Base-by-base conservation (phyloP, 2,329 filamentous ascomycete species). In the Tothia fuscella region DNA sequence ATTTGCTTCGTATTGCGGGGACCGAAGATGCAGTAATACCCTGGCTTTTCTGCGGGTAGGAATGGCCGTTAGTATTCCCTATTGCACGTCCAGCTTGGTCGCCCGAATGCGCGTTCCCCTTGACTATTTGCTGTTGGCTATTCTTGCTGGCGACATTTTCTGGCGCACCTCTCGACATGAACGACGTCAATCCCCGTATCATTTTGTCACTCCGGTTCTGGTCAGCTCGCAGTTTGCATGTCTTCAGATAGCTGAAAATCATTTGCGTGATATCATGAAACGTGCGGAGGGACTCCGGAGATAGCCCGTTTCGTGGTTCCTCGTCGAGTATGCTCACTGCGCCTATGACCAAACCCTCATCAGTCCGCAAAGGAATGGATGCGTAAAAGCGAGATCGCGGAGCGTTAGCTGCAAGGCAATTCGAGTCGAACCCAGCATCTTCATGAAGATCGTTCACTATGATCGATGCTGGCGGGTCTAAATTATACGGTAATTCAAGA, bases 291-390 rank as follows among this genome's bases (percentile, higher is more conserved):
- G 53, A 46, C 3, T 47, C 45, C 25, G 33, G 26, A 37, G 43
- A 45, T 4, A 30, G 12, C 13, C 44, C 38, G 4, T 29, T 30
- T 7, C 54, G 50, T 5, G 48, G 45, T 38, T 53, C 51, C 40
- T 51, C 50, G 42, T 59, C 53, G 33, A 58, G 51, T 32, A 58
- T 54, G 45, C 56, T 58, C 41, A 57, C 56, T 25, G 53, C 53
- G 13, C 57, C 57, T 2, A 60, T 50, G 4, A 58, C 44, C 30
- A 51, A 53, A 9, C 55, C 56, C 2, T 51, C 48, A 3, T 53
- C 48, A 29, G 52, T 57, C 21, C 51, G 48, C 7, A 60, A 46
- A 2, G 56, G 57, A 7, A 59, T 55, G 41, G 58, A 56, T 5
- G 53, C 48, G 30, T 59, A 57, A 4, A 53, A 58, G 0, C 49